Evolutionary conservation across 2,329 filamentous ascomycete species (phyloP), one percentile per base, ranked within the genome.

Genomic region (Ophiosphaerella herpotricha): DNA sequence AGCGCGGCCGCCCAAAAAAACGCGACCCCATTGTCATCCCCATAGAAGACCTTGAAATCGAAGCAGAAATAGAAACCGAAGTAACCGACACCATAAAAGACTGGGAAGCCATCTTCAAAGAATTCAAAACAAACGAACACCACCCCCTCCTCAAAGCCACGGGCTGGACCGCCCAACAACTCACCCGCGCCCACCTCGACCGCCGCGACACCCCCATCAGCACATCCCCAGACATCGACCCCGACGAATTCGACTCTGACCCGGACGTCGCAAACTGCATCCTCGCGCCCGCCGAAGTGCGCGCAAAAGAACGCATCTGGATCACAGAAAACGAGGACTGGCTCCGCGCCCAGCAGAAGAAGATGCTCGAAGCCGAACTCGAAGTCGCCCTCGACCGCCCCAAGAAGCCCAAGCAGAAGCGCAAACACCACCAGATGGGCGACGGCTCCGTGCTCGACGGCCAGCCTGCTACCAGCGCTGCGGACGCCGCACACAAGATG

Each of bases 291-390:
- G 83, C 85, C 3, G 92, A 97, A 74, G 84, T 87, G 2, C 83
- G 83, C 31, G 84, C 91, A 67, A 97, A 97, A 72, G 92, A 97
- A 72, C 85, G 86, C 52, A 89, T 97, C 44, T 99, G 94, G 94
- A 86, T 96, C 37, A 92, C 93, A 52, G 87, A 92, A 68, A 97
- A 99, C 73, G 91, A 94, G 70, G 91, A 95, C 60, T 99, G 92
- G 83, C 80, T 99, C 34, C 89, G 93, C 7, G 83, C 86, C 41
- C 88, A 95, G 67, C 91, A 97, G 67, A 85, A 89, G 52, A 96
- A 94, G 72, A 81, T 88, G 6, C 87, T 95, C 48, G 84, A 88
- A 34, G 83, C 86, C 51, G 90, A 91, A 32, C 72, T 85, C 14
- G 78, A 78, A n/a, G 80, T 82, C 54, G 79, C 78, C 11, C 76